These are phyloP conservation scores for Silene coronaria DNA, from an alignment of 179 eudicot species.

Conservation along the genomic window DNA sequence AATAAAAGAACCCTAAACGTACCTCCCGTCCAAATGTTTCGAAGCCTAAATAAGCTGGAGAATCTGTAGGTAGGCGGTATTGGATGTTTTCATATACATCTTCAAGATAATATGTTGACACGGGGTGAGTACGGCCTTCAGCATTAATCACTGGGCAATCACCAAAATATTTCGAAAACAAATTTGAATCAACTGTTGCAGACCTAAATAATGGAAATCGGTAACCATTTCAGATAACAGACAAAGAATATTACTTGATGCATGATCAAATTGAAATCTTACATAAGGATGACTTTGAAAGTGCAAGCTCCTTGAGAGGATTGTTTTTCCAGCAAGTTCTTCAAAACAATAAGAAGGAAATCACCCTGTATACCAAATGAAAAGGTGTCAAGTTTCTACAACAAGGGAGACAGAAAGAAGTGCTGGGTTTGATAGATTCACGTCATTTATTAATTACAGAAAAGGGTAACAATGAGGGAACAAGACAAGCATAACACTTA, in stretches of 20 bases:
- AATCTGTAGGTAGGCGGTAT: constrained; percentile 83
- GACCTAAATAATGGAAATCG: constrained; percentile 51
- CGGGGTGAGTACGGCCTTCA: constrained; percentile 95
- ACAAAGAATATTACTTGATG: background rate
- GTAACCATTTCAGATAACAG: constrained; percentile 9
- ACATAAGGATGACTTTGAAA: constrained; percentile 92
- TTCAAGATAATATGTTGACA: constrained; percentile 75
- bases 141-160: constrained; percentile 83
- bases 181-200: constrained; percentile 88
- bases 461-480: background rate
- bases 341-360: constrained; percentile 75
- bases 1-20: background rate
- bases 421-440: background rate
- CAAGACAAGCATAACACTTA: background rate
- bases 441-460: background rate
- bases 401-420: background rate
- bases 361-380: constrained; percentile 62
- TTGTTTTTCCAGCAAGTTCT: constrained; percentile 80
- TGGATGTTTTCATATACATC: constrained; percentile 66
- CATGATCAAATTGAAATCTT: constrained; percentile 22
- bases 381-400: constrained; percentile 13
- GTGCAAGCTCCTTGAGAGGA: constrained; percentile 40
- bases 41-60: constrained; percentile 67
- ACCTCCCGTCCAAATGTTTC: constrained; percentile 40
- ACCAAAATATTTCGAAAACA: constrained; percentile 85